A percentile compares a stretch with the other conserved stretches of the same genome.
Conservation (phyloP, 176 grass and related monocot genomes). For the Typha latifolia region DNA sequence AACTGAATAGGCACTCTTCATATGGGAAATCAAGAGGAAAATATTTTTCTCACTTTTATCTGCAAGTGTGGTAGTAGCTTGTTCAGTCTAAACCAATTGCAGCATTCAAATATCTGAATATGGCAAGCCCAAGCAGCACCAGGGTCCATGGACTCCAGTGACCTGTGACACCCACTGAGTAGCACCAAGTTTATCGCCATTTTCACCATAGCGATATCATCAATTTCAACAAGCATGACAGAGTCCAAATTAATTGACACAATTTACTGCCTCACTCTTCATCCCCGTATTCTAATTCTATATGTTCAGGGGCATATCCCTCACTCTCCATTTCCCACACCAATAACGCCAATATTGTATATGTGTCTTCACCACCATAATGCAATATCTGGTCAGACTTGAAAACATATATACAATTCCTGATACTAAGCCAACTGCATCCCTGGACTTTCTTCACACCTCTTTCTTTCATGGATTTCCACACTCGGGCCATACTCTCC, state of each 20-base stretch:
- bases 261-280: conserved; percentile 11
- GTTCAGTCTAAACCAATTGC: not conserved
- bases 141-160: too few species aligned
- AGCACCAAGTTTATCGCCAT: too few species aligned
- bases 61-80: not conserved
- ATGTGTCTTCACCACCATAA: conserved; percentile 44
- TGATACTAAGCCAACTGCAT: conserved; percentile 73
- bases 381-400: conserved; percentile 49
- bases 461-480: conserved; percentile 55
- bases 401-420: conserved; percentile 50
- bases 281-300: not conserved
- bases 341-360: conserved; percentile 43
- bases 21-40: too few species aligned
- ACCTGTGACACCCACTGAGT: too few species aligned
- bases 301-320: conserved; percentile 7
- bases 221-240: too few species aligned
- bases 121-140: too few species aligned
- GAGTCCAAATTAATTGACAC: conserved; percentile 10
- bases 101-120: not conserved
- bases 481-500: conserved; percentile 75
- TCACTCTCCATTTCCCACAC: conserved; percentile 44
- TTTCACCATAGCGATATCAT: too few species aligned
- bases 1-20: too few species aligned
- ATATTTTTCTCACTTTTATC: not conserved
- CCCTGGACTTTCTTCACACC: conserved; percentile 39